Percentiles rank a stretch among this genome's conserved stretches.
These are phyloP conservation scores for Candida yuanshanica DNA, from an alignment of 805 yeast species.

Conservation along the genomic window DNA sequence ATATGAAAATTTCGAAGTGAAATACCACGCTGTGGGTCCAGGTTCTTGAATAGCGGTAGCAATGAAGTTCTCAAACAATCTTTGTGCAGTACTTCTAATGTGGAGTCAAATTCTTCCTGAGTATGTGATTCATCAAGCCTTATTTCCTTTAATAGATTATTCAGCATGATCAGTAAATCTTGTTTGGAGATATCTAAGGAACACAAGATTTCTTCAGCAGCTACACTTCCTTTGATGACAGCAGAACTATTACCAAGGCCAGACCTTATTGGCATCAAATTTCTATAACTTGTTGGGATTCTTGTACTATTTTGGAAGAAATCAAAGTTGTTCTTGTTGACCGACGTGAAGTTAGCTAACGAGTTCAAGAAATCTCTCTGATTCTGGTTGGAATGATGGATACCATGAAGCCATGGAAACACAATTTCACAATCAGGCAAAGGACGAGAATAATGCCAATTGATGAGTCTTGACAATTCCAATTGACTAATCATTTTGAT, in stretches of 20 bases:
- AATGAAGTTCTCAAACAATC: conserved; percentile 28
- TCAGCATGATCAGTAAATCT: conserved; percentile 25
- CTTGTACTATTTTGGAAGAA: conserved; percentile 14
- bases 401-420: conserved; percentile 91
- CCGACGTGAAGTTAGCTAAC: conserved; percentile 17
- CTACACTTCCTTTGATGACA: conserved; percentile 48
- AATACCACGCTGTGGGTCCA: conserved; percentile 69
- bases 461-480: conserved; percentile 15
- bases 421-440: conserved; percentile 62
- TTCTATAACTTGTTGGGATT: conserved; percentile 18
- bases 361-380: conserved; percentile 20
- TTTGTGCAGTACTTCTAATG: conserved; percentile 14
- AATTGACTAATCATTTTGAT: conserved; percentile 16
- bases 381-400: conserved; percentile 22
- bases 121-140: conserved; percentile 9
- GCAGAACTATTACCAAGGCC: conserved; percentile 31
- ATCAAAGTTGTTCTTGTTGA: conserved; percentile 18
- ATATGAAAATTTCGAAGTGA: conserved; percentile 79
- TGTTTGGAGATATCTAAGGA: conserved; percentile 38
- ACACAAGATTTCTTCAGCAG: conserved; percentile 47
- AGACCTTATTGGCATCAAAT: conserved; percentile 24
- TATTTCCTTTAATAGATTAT: conserved; percentile 20
- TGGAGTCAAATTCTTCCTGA: conserved; percentile 1
- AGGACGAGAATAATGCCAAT: conserved; percentile 23
- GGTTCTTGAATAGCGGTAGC: conserved; percentile 47